Evolutionary conservation across 371 early-diverging fungal species (phyloP).

Genomic region (Actinomucor elegans): DNA sequence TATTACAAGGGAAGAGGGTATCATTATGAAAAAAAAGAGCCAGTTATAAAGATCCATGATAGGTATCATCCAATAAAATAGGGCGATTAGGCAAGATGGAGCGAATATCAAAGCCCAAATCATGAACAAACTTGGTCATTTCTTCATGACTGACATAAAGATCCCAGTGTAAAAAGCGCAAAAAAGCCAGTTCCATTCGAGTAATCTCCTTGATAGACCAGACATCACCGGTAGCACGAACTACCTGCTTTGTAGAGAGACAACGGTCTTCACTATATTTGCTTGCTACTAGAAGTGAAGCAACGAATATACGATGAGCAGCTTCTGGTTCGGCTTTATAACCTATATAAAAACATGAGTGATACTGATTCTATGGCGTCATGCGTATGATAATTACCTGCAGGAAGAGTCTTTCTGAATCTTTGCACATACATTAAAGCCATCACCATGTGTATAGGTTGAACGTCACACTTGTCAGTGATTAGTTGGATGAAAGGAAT

Average conservation of each 20-base stretch:
- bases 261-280: constrained; percentile 49
- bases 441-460: constrained; percentile 44
- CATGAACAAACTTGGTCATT: constrained; percentile 30
- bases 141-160: constrained; percentile 40
- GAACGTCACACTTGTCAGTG: constrained; percentile 48
- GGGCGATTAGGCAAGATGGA: constrained; percentile 18
- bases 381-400: constrained; percentile 26
- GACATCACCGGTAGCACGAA: constrained; percentile 50
- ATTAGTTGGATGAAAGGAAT: constrained; percentile 47
- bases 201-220: constrained; percentile 56
- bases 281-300: constrained; percentile 46
- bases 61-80: constrained; percentile 12
- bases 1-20: constrained; percentile 4
- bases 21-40: not conserved
- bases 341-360: constrained; percentile 15
- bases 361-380: too few species aligned
- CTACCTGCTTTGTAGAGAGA: constrained; percentile 44
- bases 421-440: constrained; percentile 53
- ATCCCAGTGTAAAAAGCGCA: constrained; percentile 49
- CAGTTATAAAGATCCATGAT: not conserved
- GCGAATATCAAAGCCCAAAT: constrained; percentile 27
- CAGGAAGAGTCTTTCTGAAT: constrained; percentile 39
- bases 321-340: constrained; percentile 51
- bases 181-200: constrained; percentile 49
- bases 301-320: constrained; percentile 53